Evolutionary conservation across 768 basidiomycete genomes (phyloP), one percentile per base, ranked within the genome.

Genomic region (Amanita subjunquillea): DNA sequence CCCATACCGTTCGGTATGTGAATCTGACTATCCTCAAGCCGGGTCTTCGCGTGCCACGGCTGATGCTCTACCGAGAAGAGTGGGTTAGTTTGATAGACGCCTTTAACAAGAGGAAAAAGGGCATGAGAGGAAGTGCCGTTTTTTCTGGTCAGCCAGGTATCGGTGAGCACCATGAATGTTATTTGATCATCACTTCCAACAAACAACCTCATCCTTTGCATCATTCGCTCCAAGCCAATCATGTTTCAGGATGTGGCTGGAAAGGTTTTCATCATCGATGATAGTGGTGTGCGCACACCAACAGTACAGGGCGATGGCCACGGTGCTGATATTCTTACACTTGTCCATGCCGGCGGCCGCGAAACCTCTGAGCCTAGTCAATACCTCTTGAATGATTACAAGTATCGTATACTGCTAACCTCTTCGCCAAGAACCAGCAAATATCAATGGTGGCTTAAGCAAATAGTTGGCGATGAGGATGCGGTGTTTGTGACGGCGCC

Each of bases 101-200:
- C 34, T 47, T 57, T 45, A 53, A 51, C 29, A 27, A 41, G 2
- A 34, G 48, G 34, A 17, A 1, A 25, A 54, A 37, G 32, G 56
- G 56, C 40, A 40, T 50, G n/a, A 0, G 15, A 5, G 56, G 56
- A 30, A 54, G 56, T 27, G 54, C 47, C 32, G 15, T 50, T 40
- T 27, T 54, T 41, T 41, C 55, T 5, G 55, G 55, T 40, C 55
- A 56, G 45, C 55, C 53, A 4, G 55, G 55, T 20, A 54, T 54
- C 36, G 53, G 55, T 56, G 15, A 53, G 55, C 38, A 17, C n/a
- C n/a, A 39, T 39, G 4, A 39, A 17, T 39, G n/a, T 2, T 17
- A 39, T 42, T 48, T 45, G 17, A 22, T 48, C 42, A 47, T 40
- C 27, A 30, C 38, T 34, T 17, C 52, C 20, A 22, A 48, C 32